Evolutionary conservation across 441 rosid species (phyloP).

Genomic region (Mallotus japonicus): DNA sequence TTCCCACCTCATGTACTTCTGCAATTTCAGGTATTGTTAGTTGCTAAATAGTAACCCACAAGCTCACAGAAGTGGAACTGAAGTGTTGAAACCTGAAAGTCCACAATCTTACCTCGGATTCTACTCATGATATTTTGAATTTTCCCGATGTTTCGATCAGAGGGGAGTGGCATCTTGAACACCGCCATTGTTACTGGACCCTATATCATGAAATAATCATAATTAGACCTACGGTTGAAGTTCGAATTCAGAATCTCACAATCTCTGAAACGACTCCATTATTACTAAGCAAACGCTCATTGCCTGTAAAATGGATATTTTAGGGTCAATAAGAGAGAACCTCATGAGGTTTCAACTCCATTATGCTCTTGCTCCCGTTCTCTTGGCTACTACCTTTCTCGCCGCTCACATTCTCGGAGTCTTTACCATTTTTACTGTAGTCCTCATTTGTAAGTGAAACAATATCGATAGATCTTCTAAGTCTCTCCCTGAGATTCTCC

Average conservation of each 20-base stretch:
- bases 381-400: constrained; percentile 9
- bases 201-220: background rate
- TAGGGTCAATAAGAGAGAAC: background rate
- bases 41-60: too few species aligned
- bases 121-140: background rate
- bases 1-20: background rate
- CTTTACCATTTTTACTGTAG: constrained; percentile 23
- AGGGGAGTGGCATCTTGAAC: constrained; percentile 7
- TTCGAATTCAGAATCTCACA: too few species aligned
- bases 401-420: background rate
- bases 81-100: background rate
- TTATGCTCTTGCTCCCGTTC: constrained; percentile 19
- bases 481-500: constrained; percentile 40
- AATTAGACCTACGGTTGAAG: background rate
- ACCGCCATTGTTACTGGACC: background rate
- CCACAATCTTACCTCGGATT: background rate
- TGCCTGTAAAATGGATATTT: background rate
- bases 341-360: constrained; percentile 30
- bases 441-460: constrained; percentile 66
- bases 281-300: too few species aligned
- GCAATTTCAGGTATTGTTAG: background rate
- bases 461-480: constrained; percentile 58
- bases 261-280: too few species aligned
- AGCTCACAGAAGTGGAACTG: background rate
- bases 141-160: background rate